Percentiles rank a stretch among this genome's conserved stretches.
These are phyloP conservation scores for Tetrapisispora fleetii DNA, from an alignment of 805 yeast genomes.

Conservation along the genomic window DNA sequence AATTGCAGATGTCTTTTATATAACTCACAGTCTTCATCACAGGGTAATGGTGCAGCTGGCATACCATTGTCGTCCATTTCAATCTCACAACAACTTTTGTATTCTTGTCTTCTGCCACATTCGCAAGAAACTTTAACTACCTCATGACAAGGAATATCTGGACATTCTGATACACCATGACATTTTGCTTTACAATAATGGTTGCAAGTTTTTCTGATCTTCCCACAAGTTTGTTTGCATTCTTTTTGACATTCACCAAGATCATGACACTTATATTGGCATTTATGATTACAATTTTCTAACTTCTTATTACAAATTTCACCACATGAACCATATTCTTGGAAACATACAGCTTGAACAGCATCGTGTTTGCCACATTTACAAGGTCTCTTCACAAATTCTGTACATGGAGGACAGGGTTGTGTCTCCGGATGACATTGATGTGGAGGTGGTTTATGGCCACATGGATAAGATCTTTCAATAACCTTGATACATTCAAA, in stretches of 20 bases:
- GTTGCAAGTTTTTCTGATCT: slow-evolving; percentile 45
- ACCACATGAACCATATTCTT: slow-evolving; percentile 59
- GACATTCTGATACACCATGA: slow-evolving; percentile 48
- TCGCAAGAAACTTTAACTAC: slow-evolving; percentile 43
- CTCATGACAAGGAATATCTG: slow-evolving; percentile 46
- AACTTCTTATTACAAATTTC: slow-evolving; percentile 45
- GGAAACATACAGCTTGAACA: slow-evolving; percentile 61
- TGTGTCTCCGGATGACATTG: slow-evolving; percentile 59
- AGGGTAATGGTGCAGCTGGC: slow-evolving; percentile 36
- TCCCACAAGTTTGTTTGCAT: slow-evolving; percentile 55
- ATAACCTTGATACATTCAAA: slow-evolving; percentile 50
- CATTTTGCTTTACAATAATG: slow-evolving; percentile 59
- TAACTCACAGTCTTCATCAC: slow-evolving; percentile 63
- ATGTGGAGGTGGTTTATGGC: slow-evolving; percentile 62
- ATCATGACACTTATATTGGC: slow-evolving; percentile 46
- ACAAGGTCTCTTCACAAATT: slow-evolving; percentile 45
- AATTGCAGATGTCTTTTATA: slow-evolving; percentile 51
- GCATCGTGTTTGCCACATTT: slow-evolving; percentile 45
- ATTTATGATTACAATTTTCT: slow-evolving; percentile 41
- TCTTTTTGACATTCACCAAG: slow-evolving; percentile 48
- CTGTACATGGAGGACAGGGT: slow-evolving; percentile 71
- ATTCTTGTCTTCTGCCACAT: slow-evolving; percentile 49
- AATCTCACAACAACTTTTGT: slow-evolving; percentile 46
- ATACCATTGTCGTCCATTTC: slow-evolving; percentile 26
- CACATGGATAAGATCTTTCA: slow-evolving; percentile 40